Conservation (phyloP, 257 asterid species). For the Nicotiana paniculata region DNA sequence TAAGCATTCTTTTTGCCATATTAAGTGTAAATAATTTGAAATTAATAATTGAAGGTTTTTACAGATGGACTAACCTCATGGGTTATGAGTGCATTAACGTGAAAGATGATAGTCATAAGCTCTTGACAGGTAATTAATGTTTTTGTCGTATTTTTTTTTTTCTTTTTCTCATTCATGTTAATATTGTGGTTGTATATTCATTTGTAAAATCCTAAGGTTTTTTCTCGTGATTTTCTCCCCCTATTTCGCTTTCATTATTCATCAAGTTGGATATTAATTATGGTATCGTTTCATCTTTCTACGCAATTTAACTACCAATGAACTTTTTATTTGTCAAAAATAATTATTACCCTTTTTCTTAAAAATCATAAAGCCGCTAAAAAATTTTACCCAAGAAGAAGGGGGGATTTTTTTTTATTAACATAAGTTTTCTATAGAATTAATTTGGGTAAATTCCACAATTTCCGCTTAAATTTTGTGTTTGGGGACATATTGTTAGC, state of each 20-base stretch:
- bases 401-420: too few species aligned
- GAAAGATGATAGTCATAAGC: conserved; percentile 16
- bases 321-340: neutral
- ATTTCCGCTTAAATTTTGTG: too few species aligned
- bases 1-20: conserved; percentile 21
- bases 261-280: neutral
- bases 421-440: neutral
- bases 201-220: neutral
- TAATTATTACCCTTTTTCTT: neutral
- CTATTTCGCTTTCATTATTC: neutral
- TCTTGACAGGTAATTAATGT: conserved; percentile 9
- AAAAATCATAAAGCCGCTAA: neutral
- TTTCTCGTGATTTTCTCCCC: neutral
- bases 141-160: neutral
- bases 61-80: conserved; percentile 26
- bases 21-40: conserved; percentile 16
- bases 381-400: neutral
- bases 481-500: too few species aligned
- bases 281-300: neutral
- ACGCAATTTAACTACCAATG: neutral
- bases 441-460: neutral
- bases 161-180: neutral
- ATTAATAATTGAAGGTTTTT: conserved; percentile 6
- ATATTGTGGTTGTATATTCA: neutral
- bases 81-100: conserved; percentile 29